These are phyloP conservation scores for Lasiosphaeris hirsuta DNA, from an alignment of 495 filamentous ascomycete species.

Conservation along the genomic window DNA sequence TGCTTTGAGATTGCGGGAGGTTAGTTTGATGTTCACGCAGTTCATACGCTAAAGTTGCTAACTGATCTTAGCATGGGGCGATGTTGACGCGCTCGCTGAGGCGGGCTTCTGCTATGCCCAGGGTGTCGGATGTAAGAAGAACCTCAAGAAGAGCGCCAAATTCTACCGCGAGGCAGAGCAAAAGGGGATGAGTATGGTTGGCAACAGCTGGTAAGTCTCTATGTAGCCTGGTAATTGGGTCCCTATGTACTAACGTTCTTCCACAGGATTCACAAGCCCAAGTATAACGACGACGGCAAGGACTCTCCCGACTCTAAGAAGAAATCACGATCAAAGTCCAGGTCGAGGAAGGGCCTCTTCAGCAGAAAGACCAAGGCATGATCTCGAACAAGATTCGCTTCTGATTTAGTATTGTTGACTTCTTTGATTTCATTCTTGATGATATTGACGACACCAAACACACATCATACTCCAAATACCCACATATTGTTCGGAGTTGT, in stretches of 20 bases:
- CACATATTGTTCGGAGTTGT: constrained; percentile 19
- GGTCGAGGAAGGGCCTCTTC: constrained; percentile 43
- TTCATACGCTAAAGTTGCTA: constrained; percentile 5
- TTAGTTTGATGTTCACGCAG: constrained; percentile 37
- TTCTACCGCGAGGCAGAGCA: constrained; percentile 87
- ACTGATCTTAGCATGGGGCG: constrained; percentile 70
- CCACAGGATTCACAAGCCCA: constrained; percentile 86
- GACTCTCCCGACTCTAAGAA: constrained; percentile 28
- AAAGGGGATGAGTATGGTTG: constrained; percentile 95
- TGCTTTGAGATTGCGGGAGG: constrained; percentile 96
- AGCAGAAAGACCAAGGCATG: constrained; percentile 24
- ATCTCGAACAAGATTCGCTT: not conserved
- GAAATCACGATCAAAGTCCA: constrained; percentile 44
- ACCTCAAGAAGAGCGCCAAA: constrained; percentile 88
- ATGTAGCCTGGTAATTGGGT: not conserved
- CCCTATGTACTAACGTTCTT: not conserved
- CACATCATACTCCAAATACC: constrained; percentile 16
- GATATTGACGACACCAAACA: constrained; percentile 20
- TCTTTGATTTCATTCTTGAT: constrained; percentile 13
- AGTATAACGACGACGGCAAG: constrained; percentile 68
- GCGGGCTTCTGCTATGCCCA: constrained; percentile 86
- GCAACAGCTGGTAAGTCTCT: constrained; percentile 86
- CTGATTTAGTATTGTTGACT: not conserved
- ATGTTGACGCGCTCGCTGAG: constrained; percentile 87
- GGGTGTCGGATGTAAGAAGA: constrained; percentile 85